Evolutionary conservation across 2,329 filamentous ascomycete genomes (phyloP), one percentile per base, ranked within the genome.

Genomic region (Talaromyces sp.): DNA sequence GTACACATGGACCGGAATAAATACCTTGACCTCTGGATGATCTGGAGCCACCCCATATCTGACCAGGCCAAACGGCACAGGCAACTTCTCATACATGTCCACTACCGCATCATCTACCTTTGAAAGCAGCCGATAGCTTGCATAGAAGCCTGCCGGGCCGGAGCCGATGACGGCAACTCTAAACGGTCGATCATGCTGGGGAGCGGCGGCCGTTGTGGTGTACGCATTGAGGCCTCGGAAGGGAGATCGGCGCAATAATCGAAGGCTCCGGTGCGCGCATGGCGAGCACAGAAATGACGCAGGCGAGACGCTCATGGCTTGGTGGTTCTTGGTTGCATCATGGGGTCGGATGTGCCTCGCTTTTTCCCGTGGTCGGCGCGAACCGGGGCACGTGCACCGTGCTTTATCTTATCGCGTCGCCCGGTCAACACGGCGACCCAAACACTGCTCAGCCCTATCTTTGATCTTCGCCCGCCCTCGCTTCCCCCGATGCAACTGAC

Each of bases 1-100:
- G 7, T 27, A 12, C 23, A 27, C 7, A 34, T 4, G 12, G 16
- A 12, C 30, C 14, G 9, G n/a, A 47, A 31, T 10, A 40, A 36
- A 51, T 58, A 95, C 92, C 86, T 99, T 99, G 67, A 99, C 95
- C 79, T 99, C 94, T 0, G 95, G 94, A 77, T 99, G 95, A 74
- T 99, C 95, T 5, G 95, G 95, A n/a, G 95, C 96, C 62, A 99
- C 95, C 8, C 95, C 95, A 72, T 95, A 96, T 60, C 95, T 85
- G 56, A 96, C 93, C 60, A 99, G 83, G 1, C 95, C 95, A 72
- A 91, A 99, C 0, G 95, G 95, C 4, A 96, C 92, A 0, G 95
- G 95, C 44, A 98, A 79, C 31, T 91, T 87, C 77, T 99, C 95
- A 72, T 96, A 99, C 94, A 99, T 98, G 76, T 98, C 94, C 27